Conservation (phyloP, 345 rosid genomes). For the Limnanthes douglasii region DNA sequence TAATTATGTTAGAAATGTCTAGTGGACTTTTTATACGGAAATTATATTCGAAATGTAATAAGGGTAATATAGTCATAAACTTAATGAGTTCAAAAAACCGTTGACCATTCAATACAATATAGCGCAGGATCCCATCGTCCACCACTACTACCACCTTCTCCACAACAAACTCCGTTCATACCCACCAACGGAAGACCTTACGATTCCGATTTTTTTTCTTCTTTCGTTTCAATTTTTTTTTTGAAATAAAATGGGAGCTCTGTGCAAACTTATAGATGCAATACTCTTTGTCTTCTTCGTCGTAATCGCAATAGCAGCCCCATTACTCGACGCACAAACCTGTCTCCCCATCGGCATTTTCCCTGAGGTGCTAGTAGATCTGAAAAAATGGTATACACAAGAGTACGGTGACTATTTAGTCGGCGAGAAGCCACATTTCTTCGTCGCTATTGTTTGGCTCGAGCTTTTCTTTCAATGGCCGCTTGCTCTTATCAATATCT, state of each 20-base stretch:
- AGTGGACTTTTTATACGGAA: no score
- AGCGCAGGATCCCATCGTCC: no score
- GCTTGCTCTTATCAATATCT: constrained; percentile 38
- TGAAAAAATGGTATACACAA: constrained; percentile 22
- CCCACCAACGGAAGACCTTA: no score
- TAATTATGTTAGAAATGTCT: no score
- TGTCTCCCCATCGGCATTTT: constrained; percentile 27
- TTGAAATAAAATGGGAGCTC: constrained; percentile 37
- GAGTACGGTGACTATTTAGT: constrained; percentile 49
- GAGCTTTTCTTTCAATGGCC: constrained; percentile 75
- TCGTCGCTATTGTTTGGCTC: constrained; percentile 53
- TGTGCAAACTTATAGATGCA: constrained; percentile 37
- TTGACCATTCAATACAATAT: no score
- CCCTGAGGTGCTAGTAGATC: constrained; percentile 40
- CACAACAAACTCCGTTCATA: no score
- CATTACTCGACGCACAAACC: constrained; percentile 44
- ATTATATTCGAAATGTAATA: no score
- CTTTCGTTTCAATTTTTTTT: no score
- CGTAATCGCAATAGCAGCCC: constrained; percentile 33
- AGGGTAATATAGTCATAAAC: no score
- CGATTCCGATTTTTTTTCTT: no score
- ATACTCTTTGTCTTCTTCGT: constrained; percentile 40
- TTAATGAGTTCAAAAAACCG: no score
- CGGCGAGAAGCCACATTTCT: constrained; percentile 59
- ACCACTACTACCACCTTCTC: no score